Conservation (phyloP, 169 alveolate genomes). For the Plasmodium gaboni region DNA sequence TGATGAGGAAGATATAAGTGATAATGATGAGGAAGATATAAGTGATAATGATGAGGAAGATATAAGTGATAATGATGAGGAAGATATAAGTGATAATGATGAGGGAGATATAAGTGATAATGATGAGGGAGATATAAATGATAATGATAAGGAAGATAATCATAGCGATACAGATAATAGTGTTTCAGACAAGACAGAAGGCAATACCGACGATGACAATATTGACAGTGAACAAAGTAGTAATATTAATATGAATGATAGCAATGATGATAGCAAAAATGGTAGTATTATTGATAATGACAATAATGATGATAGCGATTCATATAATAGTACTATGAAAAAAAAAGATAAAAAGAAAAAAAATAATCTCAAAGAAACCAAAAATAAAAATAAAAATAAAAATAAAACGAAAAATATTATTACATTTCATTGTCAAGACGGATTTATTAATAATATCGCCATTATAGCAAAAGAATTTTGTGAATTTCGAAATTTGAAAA, state of each 20-base stretch:
- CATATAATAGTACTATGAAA: background rate
- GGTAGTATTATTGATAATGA: background rate
- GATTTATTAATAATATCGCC: constrained; percentile 32
- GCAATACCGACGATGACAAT: background rate
- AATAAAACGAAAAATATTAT: background rate
- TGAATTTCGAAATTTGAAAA: constrained; percentile 37
- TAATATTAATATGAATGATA: background rate
- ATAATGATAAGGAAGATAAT: background rate
- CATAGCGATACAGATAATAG: background rate
- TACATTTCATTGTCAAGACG: constrained; percentile 48
- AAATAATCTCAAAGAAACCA: background rate
- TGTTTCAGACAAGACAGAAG: background rate
- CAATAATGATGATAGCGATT: background rate
- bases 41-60: background rate
- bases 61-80: background rate
- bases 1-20: background rate
- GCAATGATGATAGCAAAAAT: background rate
- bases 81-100: background rate
- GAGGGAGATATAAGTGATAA: background rate
- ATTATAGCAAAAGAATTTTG: constrained; percentile 49
- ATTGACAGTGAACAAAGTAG: background rate
- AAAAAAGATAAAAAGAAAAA: background rate
- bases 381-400: background rate
- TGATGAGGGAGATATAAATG: background rate
- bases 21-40: background rate